phyloP scores from a whole-genome alignment of 2,329 filamentous ascomycete species.

The Aspergillus bombycis region DNA sequence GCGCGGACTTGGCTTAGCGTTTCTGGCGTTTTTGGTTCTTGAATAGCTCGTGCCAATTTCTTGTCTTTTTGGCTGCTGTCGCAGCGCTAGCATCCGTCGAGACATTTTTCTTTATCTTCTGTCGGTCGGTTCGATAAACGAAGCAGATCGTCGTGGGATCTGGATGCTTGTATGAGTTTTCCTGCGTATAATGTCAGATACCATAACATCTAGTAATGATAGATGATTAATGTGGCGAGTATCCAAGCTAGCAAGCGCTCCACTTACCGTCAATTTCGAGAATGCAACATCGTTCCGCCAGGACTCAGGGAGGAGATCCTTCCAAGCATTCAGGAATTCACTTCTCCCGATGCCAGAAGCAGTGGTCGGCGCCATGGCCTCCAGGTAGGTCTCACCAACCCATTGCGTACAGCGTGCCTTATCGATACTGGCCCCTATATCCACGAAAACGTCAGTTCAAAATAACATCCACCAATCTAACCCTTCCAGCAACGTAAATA shows the following conservation, averaged over 20 bases:
- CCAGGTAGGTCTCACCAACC: slow-evolving; percentile 46
- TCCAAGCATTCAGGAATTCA: slow-evolving; percentile 45
- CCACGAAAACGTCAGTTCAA: slow-evolving; percentile 9
- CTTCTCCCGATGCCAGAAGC: slow-evolving; percentile 34
- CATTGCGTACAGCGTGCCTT: slow-evolving; percentile 37
- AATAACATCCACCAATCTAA: neutral
- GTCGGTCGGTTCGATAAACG: slow-evolving; percentile 33
- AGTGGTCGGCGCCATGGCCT: slow-evolving; percentile 38
- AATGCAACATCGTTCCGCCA: slow-evolving; percentile 43
- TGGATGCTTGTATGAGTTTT: slow-evolving; percentile 36
- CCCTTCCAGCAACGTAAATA: neutral
- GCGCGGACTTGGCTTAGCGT: slow-evolving; percentile 25
- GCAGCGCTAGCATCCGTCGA: slow-evolving; percentile 26
- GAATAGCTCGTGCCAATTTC: slow-evolving; percentile 50
- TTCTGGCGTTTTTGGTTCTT: slow-evolving; percentile 38
- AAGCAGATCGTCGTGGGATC: slow-evolving; percentile 43
- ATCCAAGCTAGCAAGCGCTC: neutral
- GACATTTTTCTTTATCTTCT: slow-evolving; percentile 31
- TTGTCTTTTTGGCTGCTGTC: slow-evolving; percentile 36
- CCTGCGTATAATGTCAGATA: slow-evolving; percentile 24
- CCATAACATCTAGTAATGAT: neutral
- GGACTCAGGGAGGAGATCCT: slow-evolving; percentile 46
- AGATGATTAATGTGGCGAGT: neutral
- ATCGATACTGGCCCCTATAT: slow-evolving; percentile 45
- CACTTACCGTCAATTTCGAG: slow-evolving; percentile 38